These are phyloP conservation scores for Psophocarpus tetragonolobus DNA, from an alignment of 306 rosid genomes.

Conservation along the genomic window DNA sequence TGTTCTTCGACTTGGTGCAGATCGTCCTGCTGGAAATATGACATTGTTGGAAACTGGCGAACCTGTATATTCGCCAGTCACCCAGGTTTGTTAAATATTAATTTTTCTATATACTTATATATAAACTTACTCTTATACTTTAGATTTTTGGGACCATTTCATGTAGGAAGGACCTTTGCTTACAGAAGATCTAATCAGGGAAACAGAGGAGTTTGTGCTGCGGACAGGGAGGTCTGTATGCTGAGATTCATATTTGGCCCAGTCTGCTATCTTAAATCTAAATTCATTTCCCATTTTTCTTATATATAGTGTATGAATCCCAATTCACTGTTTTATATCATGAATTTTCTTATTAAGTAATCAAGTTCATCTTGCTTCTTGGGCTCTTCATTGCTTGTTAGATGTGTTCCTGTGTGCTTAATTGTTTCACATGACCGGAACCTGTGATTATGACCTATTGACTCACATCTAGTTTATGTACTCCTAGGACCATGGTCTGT, in stretches of 20 bases:
- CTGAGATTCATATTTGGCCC: slow-evolving; percentile 25
- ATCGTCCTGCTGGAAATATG: slow-evolving; percentile 55
- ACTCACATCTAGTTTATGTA: slow-evolving; percentile 2
- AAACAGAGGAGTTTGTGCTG: slow-evolving; percentile 95
- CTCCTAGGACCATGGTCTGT: slow-evolving; percentile 8
- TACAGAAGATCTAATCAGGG: slow-evolving; percentile 94
- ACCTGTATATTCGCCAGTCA: slow-evolving; percentile 83
- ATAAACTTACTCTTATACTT: slow-evolving; percentile 23
- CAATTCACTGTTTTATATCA: slow-evolving; percentile 11
- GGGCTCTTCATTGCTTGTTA: slow-evolving; percentile 1
- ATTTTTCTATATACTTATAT: slow-evolving; percentile 18
- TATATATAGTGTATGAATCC: neutral
- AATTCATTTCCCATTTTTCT: slow-evolving; percentile 11
- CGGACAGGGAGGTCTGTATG: slow-evolving; percentile 91
- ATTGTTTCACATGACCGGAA: neutral
- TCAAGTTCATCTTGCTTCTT: slow-evolving; percentile 7
- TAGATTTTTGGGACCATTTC: slow-evolving; percentile 32
- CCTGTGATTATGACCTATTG: slow-evolving; percentile 16
- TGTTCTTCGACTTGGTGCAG: slow-evolving; percentile 87
- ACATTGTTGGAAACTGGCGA: slow-evolving; percentile 97
- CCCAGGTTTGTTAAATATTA: slow-evolving; percentile 68
- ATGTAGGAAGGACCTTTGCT: slow-evolving; percentile 95
- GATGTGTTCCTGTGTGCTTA: neutral
- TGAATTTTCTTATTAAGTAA: slow-evolving; percentile 15
- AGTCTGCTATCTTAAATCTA: slow-evolving; percentile 17